These are phyloP conservation scores for Talaromyces sp. DNA, from an alignment of 2,329 filamentous ascomycete genomes.

Conservation along the genomic window DNA sequence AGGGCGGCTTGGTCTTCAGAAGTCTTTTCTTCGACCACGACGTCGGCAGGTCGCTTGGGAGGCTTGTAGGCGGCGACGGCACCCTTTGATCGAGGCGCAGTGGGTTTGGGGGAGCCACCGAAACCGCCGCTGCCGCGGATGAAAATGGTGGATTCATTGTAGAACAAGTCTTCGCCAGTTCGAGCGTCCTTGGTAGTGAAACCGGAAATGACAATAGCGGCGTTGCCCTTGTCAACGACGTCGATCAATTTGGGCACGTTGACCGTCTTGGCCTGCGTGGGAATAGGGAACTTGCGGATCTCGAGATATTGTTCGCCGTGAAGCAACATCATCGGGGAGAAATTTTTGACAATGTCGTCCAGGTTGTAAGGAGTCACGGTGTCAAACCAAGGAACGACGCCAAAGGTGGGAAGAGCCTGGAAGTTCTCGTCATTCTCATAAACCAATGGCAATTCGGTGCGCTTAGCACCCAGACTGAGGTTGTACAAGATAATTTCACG, in stretches of 20 bases:
- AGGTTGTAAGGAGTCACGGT: constrained; percentile 75
- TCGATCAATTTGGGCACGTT: constrained; percentile 80
- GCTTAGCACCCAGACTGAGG: constrained; percentile 86
- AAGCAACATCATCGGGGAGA: constrained; percentile 96
- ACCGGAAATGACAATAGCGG: constrained; percentile 75
- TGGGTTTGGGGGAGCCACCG: constrained; percentile 69
- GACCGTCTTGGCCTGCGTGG: constrained; percentile 72
- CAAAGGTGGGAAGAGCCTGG: constrained; percentile 90
- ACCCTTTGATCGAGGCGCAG: constrained; percentile 68
- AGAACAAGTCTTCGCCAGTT: constrained; percentile 87
- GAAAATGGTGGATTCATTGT: constrained; percentile 94
- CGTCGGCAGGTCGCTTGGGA: constrained; percentile 72
- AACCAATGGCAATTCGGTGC: constrained; percentile 78
- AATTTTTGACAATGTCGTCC: constrained; percentile 85
- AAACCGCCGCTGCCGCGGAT: constrained; percentile 89
- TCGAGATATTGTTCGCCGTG: constrained; percentile 99
- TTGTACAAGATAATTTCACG: constrained; percentile 93
- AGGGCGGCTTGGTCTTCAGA: constrained; percentile 87
- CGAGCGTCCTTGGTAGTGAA: constrained; percentile 79
- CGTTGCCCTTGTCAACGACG: constrained; percentile 91
- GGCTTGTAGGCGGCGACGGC: constrained; percentile 75
- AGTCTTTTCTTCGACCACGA: constrained; percentile 79
- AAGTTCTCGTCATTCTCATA: constrained; percentile 91
- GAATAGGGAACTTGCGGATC: constrained; percentile 85
- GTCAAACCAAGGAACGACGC: constrained; percentile 91